Conservation (phyloP, 169 alveolate species). For the Eimeria falciformis region DNA sequence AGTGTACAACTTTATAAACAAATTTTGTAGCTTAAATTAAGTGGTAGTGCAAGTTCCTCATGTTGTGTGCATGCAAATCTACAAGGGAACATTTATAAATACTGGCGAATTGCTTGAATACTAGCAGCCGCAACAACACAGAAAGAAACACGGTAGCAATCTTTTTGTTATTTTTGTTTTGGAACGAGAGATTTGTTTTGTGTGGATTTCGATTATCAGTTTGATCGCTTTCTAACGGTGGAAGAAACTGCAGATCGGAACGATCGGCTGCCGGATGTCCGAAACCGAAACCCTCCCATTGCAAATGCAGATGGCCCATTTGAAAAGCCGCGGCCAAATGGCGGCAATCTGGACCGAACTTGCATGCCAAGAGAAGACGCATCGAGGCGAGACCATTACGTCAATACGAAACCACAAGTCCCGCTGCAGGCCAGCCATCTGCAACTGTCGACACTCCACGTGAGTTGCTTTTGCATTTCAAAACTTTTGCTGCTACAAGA, state of each 20-base stretch:
- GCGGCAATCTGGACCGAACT: background rate
- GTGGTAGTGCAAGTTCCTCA: background rate
- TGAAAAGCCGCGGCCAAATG: slow-evolving; percentile 71
- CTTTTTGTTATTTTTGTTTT: too few relatives aligned
- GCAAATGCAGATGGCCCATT: slow-evolving; percentile 83
- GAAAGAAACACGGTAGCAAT: too few relatives aligned
- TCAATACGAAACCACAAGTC: background rate
- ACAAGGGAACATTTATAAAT: too few relatives aligned
- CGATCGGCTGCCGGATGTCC: slow-evolving; percentile 77
- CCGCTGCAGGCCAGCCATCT: background rate
- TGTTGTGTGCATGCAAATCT: too few relatives aligned
- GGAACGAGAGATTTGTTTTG: background rate
- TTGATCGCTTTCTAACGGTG: slow-evolving; percentile 81
- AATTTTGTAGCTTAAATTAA: too few relatives aligned
- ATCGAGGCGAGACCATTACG: background rate
- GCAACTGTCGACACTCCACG: slow-evolving; percentile 16
- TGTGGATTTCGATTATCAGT: slow-evolving; percentile 68
- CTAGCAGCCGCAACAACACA: too few relatives aligned
- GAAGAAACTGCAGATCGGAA: slow-evolving; percentile 78
- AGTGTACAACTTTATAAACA: background rate
- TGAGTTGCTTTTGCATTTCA: background rate
- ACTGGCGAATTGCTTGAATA: too few relatives aligned
- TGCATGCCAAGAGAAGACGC: slow-evolving; percentile 19
- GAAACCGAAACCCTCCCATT: slow-evolving; percentile 80
- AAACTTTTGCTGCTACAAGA: background rate